Conservation (phyloP, 306 rosid species). For the Pachyrhizus erosus region DNA sequence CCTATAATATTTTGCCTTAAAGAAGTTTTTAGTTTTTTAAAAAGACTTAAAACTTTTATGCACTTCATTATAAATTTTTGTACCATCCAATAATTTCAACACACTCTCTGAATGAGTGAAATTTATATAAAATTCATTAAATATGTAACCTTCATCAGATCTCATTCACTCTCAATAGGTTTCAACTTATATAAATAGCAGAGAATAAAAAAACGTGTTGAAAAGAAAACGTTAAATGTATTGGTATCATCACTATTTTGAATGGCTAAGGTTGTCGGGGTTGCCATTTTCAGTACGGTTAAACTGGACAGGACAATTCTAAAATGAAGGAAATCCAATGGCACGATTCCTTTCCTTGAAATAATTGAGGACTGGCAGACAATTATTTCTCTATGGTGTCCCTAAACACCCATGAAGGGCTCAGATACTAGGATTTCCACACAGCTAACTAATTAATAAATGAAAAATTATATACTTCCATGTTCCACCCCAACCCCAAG, state of each 20-base stretch:
- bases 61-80: too few species aligned
- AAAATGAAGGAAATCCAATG: background rate
- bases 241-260: background rate
- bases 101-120: too few species aligned
- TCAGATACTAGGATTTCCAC: background rate
- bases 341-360: background rate
- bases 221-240: background rate
- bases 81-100: too few species aligned
- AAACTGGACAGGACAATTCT: background rate
- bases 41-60: too few species aligned
- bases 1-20: too few species aligned
- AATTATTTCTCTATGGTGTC: background rate
- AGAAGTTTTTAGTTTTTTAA: too few species aligned
- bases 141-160: too few species aligned
- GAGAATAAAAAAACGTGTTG: background rate
- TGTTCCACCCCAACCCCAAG: too few species aligned
- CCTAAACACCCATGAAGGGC: background rate
- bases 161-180: too few species aligned
- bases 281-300: background rate
- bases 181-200: too few species aligned
- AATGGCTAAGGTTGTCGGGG: background rate
- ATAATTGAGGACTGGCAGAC: background rate
- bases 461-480: too few species aligned
- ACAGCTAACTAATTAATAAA: background rate
- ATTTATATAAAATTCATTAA: too few species aligned